Conservation (phyloP, 345 rosid genomes). For the Anastatica hierochuntica region DNA sequence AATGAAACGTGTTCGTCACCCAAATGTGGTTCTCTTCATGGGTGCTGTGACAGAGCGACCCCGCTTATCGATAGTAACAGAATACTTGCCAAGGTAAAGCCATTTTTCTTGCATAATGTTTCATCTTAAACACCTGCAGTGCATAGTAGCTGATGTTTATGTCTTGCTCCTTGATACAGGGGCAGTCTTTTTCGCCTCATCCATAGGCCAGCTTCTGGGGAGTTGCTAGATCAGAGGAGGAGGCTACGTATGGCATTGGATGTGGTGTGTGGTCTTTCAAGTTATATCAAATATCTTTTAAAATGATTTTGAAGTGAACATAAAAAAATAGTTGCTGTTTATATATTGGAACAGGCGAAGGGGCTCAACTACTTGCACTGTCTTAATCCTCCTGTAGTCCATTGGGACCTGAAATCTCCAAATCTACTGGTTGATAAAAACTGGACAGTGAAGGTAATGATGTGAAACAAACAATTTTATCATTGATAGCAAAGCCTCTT, state of each 20-base stretch:
- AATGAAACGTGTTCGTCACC: conserved; percentile 96
- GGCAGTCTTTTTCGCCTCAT: conserved; percentile 91
- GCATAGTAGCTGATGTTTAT: conserved; percentile 10
- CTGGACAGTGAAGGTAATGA: conserved; percentile 84
- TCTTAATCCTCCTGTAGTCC: conserved; percentile 83
- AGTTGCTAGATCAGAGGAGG: conserved; percentile 73
- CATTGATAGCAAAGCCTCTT: too few species aligned
- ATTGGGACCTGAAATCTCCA: conserved; percentile 97
- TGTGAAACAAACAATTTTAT: neutral
- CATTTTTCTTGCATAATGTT: neutral
- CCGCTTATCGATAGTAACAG: conserved; percentile 83
- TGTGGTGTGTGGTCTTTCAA: conserved; percentile 48
- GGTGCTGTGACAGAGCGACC: conserved; percentile 94
- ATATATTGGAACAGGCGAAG: conserved; percentile 61
- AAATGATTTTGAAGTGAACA: neutral
- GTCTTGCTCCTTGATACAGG: conserved; percentile 33
- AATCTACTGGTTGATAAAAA: conserved; percentile 91
- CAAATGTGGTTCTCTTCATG: conserved; percentile 97
- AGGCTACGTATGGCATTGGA: conserved; percentile 90
- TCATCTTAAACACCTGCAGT: neutral
- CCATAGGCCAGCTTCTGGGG: conserved; percentile 81
- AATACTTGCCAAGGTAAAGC: conserved; percentile 76
- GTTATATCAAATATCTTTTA: neutral
- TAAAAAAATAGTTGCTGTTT: conserved; percentile 6
- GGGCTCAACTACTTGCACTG: conserved; percentile 93